Evolutionary conservation across 805 yeast genomes (phyloP).

Genomic region (Jamesozyma gamospora): DNA sequence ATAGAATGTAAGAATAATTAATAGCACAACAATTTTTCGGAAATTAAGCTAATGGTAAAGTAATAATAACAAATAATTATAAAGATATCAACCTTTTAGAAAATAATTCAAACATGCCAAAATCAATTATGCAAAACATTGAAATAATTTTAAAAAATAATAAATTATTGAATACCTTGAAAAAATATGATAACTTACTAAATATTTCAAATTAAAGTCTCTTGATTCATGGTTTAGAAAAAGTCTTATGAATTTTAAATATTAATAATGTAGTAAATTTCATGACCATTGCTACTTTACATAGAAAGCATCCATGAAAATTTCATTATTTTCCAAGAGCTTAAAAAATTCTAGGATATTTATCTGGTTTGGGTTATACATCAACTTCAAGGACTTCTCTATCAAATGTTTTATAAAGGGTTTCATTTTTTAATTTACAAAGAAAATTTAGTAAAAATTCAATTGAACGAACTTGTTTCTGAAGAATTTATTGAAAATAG

Average conservation of each 20-base stretch:
- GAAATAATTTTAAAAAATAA: conserved; percentile 13
- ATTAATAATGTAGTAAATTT: conserved; percentile 66
- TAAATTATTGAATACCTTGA: conserved; percentile 4
- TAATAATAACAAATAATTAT: neutral
- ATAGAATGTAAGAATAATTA: no score
- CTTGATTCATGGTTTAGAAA: conserved; percentile 56
- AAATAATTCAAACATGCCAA: conserved; percentile 16
- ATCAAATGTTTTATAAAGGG: conserved; percentile 69
- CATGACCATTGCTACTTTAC: conserved; percentile 60
- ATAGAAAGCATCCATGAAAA: conserved; percentile 74
- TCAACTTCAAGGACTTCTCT: conserved; percentile 69
- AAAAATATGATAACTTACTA: conserved; percentile 16
- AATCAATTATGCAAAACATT: conserved; percentile 14
- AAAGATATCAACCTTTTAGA: no score
- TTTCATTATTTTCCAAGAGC: conserved; percentile 81
- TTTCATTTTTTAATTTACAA: conserved; percentile 71
- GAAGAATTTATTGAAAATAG: conserved; percentile 64
- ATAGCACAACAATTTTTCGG: no score
- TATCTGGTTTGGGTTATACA: conserved; percentile 62
- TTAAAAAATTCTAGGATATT: conserved; percentile 69
- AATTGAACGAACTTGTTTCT: conserved; percentile 56
- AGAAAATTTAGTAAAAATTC: conserved; percentile 61
- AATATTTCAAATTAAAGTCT: conserved; percentile 52
- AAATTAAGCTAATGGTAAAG: no score
- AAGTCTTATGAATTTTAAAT: conserved; percentile 64